Evolutionary conservation across 768 basidiomycete genomes (phyloP).

Genomic region (Termitomyces sp.): DNA sequence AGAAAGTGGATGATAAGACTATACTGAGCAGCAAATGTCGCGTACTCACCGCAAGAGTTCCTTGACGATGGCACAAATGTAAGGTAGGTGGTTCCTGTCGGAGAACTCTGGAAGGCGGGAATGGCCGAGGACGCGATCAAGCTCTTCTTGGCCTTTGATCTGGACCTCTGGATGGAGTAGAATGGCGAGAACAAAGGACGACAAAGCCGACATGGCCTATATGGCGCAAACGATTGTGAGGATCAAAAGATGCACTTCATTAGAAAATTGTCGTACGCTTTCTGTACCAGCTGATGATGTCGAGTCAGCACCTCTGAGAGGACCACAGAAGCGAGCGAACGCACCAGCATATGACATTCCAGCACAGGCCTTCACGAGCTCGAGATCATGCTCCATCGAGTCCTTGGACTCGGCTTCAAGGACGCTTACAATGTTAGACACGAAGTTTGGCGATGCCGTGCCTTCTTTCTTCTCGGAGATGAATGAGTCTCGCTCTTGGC

Average conservation of each 20-base stretch:
- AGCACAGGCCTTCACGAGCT: conserved; percentile 29
- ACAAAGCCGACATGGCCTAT: conserved; percentile 28
- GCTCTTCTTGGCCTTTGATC: conserved; percentile 23
- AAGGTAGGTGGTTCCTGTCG: conserved; percentile 28
- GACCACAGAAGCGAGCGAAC: neutral
- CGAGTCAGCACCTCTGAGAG: neutral
- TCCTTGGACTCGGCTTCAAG: conserved; percentile 16
- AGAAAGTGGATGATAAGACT: neutral
- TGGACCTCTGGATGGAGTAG: conserved; percentile 28
- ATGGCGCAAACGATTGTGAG: neutral
- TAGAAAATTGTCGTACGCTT: conserved; percentile 23
- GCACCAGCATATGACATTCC: conserved; percentile 33
- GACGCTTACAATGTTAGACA: conserved; percentile 22
- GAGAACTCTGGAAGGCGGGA: conserved; percentile 23
- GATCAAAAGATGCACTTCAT: neutral
- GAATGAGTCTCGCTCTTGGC: neutral
- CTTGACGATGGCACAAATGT: conserved; percentile 33
- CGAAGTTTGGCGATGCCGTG: conserved; percentile 27
- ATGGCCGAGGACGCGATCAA: conserved; percentile 24
- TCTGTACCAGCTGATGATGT: conserved; percentile 33
- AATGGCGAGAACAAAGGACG: conserved; percentile 30
- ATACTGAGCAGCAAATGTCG: neutral
- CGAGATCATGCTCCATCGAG: conserved; percentile 16
- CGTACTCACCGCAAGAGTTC: conserved; percentile 28
- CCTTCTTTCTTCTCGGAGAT: conserved; percentile 23